A percentile compares a stretch with the other conserved stretches of the same genome.
phyloP scores from a whole-genome alignment of 345 rosid genomes.

The Gynandropsis gynandra region DNA sequence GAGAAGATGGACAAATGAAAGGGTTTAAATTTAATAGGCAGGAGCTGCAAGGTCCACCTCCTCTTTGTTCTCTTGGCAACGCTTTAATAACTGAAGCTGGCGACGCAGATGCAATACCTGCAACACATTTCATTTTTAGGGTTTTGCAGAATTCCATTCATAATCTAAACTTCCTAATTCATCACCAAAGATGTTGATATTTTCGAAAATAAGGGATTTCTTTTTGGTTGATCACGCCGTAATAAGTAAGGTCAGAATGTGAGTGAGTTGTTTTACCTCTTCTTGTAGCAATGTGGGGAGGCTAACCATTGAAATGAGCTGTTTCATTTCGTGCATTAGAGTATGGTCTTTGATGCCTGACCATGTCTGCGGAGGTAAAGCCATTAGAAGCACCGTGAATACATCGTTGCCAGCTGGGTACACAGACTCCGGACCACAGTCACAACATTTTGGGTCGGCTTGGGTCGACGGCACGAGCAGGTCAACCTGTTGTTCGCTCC shows the following conservation, averaged over 20 bases:
- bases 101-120: too few relatives aligned
- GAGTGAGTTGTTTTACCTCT: constrained; percentile 45
- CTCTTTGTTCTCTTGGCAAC: too few relatives aligned
- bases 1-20: too few relatives aligned
- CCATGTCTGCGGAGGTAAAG: constrained; percentile 84
- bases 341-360: constrained; percentile 51
- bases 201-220: neutral
- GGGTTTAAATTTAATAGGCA: too few relatives aligned
- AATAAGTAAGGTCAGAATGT: neutral
- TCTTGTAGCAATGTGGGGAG: constrained; percentile 80
- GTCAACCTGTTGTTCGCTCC: constrained; percentile 46
- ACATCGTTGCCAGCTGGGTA: constrained; percentile 57
- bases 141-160: too few relatives aligned
- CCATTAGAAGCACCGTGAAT: constrained; percentile 69
- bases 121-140: neutral
- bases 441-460: constrained; percentile 27
- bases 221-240: too few relatives aligned
- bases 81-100: too few relatives aligned
- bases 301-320: constrained; percentile 43
- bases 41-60: too few relatives aligned
- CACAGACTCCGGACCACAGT: constrained; percentile 29
- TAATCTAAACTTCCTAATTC: neutral
- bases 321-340: constrained; percentile 42
- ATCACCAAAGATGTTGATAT: neutral
- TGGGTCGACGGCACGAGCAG: constrained; percentile 26